Conservation (phyloP, 2,329 filamentous ascomycete species). For the Ciborinia camelliae region DNA sequence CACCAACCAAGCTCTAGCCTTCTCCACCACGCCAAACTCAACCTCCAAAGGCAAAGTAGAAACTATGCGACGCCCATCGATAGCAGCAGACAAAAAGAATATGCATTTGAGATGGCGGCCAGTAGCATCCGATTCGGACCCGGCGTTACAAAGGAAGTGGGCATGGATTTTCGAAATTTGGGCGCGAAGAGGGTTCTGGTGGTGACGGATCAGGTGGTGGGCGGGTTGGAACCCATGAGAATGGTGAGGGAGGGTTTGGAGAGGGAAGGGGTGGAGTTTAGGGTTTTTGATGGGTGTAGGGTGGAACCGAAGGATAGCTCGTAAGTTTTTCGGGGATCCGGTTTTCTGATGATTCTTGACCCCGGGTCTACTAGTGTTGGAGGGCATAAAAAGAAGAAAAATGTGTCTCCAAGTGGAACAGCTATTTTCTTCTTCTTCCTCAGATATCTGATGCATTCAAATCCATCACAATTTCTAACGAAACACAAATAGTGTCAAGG, state of each 20-base stretch:
- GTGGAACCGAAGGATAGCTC: slow-evolving; percentile 95
- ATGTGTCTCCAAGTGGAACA: too few relatives aligned
- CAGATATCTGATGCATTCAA: not conserved
- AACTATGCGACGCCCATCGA: slow-evolving; percentile 74
- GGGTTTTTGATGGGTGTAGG: slow-evolving; percentile 74
- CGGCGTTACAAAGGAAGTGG: slow-evolving; percentile 90
- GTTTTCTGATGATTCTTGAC: too few relatives aligned
- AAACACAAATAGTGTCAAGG: slow-evolving; percentile 60
- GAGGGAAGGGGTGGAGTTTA: slow-evolving; percentile 73
- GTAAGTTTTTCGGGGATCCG: slow-evolving; percentile 53
- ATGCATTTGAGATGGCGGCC: slow-evolving; percentile 98
- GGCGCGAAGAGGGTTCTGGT: slow-evolving; percentile 83
- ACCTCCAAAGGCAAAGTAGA: slow-evolving; percentile 44
- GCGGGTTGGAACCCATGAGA: slow-evolving; percentile 82
- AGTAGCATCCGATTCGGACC: slow-evolving; percentile 92
- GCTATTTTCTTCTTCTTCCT: not conserved
- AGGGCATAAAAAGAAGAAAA: too few relatives aligned
- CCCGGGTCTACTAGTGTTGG: too few relatives aligned
- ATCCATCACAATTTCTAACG: not conserved
- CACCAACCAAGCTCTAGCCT: slow-evolving; percentile 42
- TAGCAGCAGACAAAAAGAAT: slow-evolving; percentile 75
- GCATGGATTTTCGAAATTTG: slow-evolving; percentile 96
- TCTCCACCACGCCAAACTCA: slow-evolving; percentile 46
- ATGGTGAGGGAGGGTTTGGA: slow-evolving; percentile 79
- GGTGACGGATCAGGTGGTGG: slow-evolving; percentile 82